Evolutionary conservation across 2,329 filamentous ascomycete species (phyloP).

Genomic region (Aspergillus japonicus): DNA sequence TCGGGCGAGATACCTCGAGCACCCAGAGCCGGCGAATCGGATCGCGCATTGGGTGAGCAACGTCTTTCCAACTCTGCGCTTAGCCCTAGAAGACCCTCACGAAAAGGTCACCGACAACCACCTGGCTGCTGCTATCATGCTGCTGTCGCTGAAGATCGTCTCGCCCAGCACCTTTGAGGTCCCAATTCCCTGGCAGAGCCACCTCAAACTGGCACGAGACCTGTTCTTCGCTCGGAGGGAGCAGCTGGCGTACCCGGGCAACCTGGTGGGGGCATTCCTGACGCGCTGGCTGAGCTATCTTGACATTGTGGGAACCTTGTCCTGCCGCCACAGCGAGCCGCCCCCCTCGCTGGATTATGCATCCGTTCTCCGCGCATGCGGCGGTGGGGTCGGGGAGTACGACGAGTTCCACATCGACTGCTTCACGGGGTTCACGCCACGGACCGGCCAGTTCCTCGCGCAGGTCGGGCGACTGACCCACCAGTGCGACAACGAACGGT

Average conservation of each 20-base stretch:
- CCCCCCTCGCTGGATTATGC: slow-evolving; percentile 56
- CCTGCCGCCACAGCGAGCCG: slow-evolving; percentile 56
- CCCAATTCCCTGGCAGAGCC: slow-evolving; percentile 76
- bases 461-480: slow-evolving; percentile 70
- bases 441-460: slow-evolving; percentile 68
- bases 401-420: slow-evolving; percentile 73
- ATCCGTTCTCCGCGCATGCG: slow-evolving; percentile 45
- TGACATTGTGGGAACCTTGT: slow-evolving; percentile 72
- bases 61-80: slow-evolving; percentile 64
- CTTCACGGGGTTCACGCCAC: slow-evolving; percentile 74
- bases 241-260: slow-evolving; percentile 53
- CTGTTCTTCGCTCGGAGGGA: slow-evolving; percentile 69
- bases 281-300: slow-evolving; percentile 82
- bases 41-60: slow-evolving; percentile 79
- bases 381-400: slow-evolving; percentile 54
- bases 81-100: slow-evolving; percentile 61
- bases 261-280: slow-evolving; percentile 68
- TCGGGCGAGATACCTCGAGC: slow-evolving; percentile 69
- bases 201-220: slow-evolving; percentile 72
- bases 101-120: slow-evolving; percentile 69
- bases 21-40: slow-evolving; percentile 71
- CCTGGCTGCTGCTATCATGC: slow-evolving; percentile 79
- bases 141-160: slow-evolving; percentile 79
- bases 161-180: slow-evolving; percentile 78
- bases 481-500: slow-evolving; percentile 65